phyloP scores from a whole-genome alignment of 441 rosid species.

The Viola pubescens region DNA sequence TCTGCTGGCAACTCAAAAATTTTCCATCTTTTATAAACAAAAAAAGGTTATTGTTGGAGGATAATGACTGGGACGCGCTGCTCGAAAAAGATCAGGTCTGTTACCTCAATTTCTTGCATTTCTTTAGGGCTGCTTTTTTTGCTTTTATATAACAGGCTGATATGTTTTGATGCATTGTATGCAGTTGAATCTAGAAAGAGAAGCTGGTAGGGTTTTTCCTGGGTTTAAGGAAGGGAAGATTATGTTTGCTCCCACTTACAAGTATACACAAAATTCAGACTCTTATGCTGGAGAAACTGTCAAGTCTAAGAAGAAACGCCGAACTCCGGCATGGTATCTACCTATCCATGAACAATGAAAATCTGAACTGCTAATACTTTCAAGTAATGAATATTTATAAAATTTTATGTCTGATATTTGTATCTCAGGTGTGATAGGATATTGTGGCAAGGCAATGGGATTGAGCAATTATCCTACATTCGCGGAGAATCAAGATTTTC shows the following conservation, averaged over 20 bases:
- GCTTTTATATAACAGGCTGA: not conserved
- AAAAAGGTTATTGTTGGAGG: conserved; percentile 35
- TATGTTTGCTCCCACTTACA: conserved; percentile 80
- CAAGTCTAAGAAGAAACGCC: conserved; percentile 83
- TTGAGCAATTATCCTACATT: conserved; percentile 59
- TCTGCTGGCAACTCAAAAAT: too few species aligned
- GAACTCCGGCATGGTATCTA: conserved; percentile 91
- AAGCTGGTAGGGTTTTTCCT: conserved; percentile 64
- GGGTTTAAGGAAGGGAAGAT: conserved; percentile 75
- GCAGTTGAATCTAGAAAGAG: conserved; percentile 75
- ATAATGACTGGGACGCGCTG: conserved; percentile 72
- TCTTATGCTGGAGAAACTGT: conserved; percentile 76
- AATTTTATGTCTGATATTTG: not conserved
- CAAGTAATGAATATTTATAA: not conserved
- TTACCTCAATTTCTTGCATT: not conserved
- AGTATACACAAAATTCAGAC: conserved; percentile 75
- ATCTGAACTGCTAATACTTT: not conserved
- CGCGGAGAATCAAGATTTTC: conserved; percentile 87
- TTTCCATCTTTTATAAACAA: too few species aligned
- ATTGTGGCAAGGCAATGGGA: conserved; percentile 74
- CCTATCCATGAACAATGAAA: not conserved
- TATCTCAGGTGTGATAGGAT: conserved; percentile 83
- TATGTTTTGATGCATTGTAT: conserved; percentile 6
- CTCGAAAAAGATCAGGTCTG: conserved; percentile 86
- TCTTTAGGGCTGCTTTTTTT: not conserved